These are phyloP conservation scores for Daldinia concentrica DNA, from an alignment of 495 filamentous ascomycete genomes.

Conservation along the genomic window DNA sequence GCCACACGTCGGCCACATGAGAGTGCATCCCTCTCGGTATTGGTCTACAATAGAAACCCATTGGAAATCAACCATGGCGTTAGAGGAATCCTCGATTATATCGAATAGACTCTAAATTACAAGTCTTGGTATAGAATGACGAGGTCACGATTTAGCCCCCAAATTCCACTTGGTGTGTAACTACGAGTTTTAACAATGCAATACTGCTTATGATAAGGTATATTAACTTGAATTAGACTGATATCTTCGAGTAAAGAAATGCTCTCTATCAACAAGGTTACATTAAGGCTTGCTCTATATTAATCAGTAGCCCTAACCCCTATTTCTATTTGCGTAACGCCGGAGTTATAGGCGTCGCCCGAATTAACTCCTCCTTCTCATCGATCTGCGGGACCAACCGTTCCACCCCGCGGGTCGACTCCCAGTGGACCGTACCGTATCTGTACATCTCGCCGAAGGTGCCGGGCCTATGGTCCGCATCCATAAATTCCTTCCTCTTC, in stretches of 20 bases:
- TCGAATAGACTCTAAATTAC: not conserved
- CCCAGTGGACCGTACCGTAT: conserved; percentile 39
- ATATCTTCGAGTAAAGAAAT: no score
- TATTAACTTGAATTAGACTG: not conserved
- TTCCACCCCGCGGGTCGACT: not conserved
- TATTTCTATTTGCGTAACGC: not conserved
- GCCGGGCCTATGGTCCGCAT: conserved; percentile 44
- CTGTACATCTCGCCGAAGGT: conserved; percentile 52
- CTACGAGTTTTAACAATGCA: no score
- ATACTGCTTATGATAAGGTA: no score
- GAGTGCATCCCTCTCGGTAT: conserved; percentile 61
- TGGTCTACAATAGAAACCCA: conserved; percentile 57
- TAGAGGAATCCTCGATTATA: conserved; percentile 1
- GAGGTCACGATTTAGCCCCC: not conserved
- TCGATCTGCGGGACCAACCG: not conserved
- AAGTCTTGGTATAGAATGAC: not conserved
- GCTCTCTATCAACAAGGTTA: no score
- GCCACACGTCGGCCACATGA: conserved; percentile 65
- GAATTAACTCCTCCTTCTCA: not conserved
- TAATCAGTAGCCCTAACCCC: not conserved
- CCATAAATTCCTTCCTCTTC: conserved; percentile 42
- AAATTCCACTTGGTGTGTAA: no score
- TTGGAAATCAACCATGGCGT: conserved; percentile 49
- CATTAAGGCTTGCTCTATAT: no score
- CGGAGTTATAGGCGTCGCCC: not conserved